Percentiles rank a stretch among this genome's conserved stretches.
Evolutionary conservation across 371 early-diverging fungal species (phyloP).

Genomic region (Mucor circinelloides): DNA sequence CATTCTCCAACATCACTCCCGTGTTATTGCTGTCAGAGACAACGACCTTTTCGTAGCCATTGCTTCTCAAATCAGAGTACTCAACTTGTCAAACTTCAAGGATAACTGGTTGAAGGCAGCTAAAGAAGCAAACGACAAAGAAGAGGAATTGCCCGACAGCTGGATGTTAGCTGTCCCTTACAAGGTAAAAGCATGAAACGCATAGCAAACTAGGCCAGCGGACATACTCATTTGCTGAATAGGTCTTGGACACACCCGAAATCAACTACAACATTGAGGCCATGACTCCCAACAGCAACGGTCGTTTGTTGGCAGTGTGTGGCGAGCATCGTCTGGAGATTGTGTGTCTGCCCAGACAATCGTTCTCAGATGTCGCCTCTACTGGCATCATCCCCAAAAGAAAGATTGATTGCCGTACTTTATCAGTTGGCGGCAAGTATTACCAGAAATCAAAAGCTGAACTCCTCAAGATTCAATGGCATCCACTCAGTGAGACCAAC

Average conservation of each 20-base stretch:
- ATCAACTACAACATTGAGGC: slow-evolving; percentile 41
- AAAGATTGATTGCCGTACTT: slow-evolving; percentile 31
- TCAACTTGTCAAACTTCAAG: slow-evolving; percentile 41
- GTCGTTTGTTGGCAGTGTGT: slow-evolving; percentile 36
- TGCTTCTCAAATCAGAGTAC: slow-evolving; percentile 33
- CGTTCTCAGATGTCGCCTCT: not conserved
- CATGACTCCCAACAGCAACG: slow-evolving; percentile 30
- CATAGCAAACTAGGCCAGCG: not conserved
- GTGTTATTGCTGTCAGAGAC: slow-evolving; percentile 37
- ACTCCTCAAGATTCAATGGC: slow-evolving; percentile 43
- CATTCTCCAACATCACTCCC: slow-evolving; percentile 27
- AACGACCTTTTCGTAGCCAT: slow-evolving; percentile 46
- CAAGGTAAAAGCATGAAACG: slow-evolving; percentile 28
- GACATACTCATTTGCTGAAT: not conserved
- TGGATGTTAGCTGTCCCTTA: slow-evolving; percentile 43
- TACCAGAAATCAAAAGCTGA: slow-evolving; percentile 13
- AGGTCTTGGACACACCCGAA: slow-evolving; percentile 42
- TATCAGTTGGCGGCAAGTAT: slow-evolving; percentile 26
- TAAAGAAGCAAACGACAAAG: slow-evolving; percentile 15
- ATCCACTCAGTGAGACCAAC: slow-evolving; percentile 47
- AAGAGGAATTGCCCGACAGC: not conserved
- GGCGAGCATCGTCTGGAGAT: slow-evolving; percentile 30
- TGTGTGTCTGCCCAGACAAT: slow-evolving; percentile 37
- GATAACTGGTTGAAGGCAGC: slow-evolving; percentile 39
- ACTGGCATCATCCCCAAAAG: slow-evolving; percentile 7